Conservation (phyloP, 2,329 filamentous ascomycete genomes). For the Nothomitra cinnamomea region DNA sequence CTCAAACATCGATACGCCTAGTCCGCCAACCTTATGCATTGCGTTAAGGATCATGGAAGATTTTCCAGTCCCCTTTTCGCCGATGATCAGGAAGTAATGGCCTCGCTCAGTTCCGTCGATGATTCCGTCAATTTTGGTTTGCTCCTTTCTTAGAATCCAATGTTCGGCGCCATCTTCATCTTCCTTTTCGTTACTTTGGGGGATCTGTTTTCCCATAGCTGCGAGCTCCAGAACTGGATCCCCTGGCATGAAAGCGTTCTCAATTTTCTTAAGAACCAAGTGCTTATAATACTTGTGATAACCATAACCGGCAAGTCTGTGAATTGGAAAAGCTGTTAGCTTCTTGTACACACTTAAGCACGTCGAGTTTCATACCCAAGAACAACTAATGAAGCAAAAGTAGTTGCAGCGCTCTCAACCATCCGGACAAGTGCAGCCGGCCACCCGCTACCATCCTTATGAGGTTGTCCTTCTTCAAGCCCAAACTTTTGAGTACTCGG, state of each 20-base stretch:
- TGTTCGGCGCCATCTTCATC: conserved; percentile 42
- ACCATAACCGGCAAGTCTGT: conserved; percentile 44
- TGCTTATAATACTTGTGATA: conserved; percentile 82
- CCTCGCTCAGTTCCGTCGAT: conserved; percentile 55
- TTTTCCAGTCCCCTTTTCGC: conserved; percentile 93
- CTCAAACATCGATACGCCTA: conserved; percentile 88
- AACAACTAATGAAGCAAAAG: conserved; percentile 31
- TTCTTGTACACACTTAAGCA: not conserved
- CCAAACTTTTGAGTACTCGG: conserved; percentile 3
- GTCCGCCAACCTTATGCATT: conserved; percentile 82
- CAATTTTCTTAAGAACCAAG: conserved; percentile 81
- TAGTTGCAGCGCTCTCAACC: conserved; percentile 33
- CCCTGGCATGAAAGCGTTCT: conserved; percentile 76
- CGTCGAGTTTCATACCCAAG: conserved; percentile 19
- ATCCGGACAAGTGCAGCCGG: conserved; percentile 29
- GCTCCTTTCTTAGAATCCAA: conserved; percentile 77
- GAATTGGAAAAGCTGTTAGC: conserved; percentile 3
- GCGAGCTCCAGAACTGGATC: conserved; percentile 78
- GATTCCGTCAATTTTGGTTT: conserved; percentile 66
- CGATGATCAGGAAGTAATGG: conserved; percentile 81
- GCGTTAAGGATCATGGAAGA: conserved; percentile 91
- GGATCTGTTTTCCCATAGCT: conserved; percentile 26
- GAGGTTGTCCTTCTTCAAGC: not conserved
- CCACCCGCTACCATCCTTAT: not conserved
- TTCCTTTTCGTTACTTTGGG: conserved; percentile 23